A percentile compares a stretch with the other conserved stretches of the same genome.
These are phyloP conservation scores for Keqinozyma sinolaborantium DNA, from an alignment of 1,139 yeast genomes.

Conservation along the genomic window DNA sequence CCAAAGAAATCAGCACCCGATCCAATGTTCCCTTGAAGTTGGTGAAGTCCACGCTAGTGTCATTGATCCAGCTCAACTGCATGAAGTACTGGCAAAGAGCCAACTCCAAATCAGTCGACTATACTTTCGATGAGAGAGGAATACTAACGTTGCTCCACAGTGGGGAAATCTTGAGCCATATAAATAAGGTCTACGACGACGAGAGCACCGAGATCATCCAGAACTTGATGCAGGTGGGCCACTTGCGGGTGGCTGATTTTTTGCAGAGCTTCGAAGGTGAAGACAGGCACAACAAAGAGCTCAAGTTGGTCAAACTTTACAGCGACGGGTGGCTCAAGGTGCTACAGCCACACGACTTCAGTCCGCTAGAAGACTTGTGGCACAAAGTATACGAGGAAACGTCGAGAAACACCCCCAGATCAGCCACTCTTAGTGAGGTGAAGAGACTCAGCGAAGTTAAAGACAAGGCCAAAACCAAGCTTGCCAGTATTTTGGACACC, in stretches of 20 bases:
- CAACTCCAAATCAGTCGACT: slow-evolving; percentile 36
- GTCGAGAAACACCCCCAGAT: slow-evolving; percentile 47
- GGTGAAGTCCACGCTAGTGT: slow-evolving; percentile 57
- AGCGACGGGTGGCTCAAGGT: slow-evolving; percentile 54
- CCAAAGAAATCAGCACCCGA: slow-evolving; percentile 42
- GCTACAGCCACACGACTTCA: slow-evolving; percentile 36
- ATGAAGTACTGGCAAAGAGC: slow-evolving; percentile 52
- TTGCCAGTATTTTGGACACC: slow-evolving; percentile 30
- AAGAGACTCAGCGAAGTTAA: slow-evolving; percentile 66
- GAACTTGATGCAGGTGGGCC: slow-evolving; percentile 63
- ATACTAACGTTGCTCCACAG: slow-evolving; percentile 63
- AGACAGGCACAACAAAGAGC: slow-evolving; percentile 22
- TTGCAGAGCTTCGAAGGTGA: slow-evolving; percentile 33
- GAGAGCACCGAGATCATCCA: slow-evolving; percentile 68
- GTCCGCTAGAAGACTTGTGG: slow-evolving; percentile 58
- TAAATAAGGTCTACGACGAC: slow-evolving; percentile 40
- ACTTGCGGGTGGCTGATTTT: slow-evolving; percentile 60
- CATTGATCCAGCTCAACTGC: slow-evolving; percentile 65
- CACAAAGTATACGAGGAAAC: slow-evolving; percentile 49
- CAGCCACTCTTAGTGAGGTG: slow-evolving; percentile 52
- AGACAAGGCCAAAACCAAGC: slow-evolving; percentile 50
- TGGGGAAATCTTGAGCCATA: slow-evolving; percentile 67
- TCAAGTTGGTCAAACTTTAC: slow-evolving; percentile 43
- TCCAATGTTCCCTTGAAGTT: slow-evolving; percentile 39
- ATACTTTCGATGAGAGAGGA: slow-evolving; percentile 65